A percentile compares a stretch with the other conserved stretches of the same genome.
These are phyloP conservation scores for Oryza meyeriana DNA, from an alignment of 176 grass and related monocot genomes.

Conservation along the genomic window DNA sequence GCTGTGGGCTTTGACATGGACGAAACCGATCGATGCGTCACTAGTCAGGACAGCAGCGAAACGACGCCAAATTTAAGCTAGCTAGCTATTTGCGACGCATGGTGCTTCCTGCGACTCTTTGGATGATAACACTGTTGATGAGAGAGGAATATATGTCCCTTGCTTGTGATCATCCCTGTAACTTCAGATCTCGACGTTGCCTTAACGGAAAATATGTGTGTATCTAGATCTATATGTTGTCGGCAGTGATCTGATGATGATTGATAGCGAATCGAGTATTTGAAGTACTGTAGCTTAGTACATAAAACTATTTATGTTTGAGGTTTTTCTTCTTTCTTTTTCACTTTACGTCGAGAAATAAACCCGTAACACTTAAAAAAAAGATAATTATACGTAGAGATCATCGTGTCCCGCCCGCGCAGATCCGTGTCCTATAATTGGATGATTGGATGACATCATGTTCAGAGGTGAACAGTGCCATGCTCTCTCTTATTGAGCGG, in stretches of 20 bases:
- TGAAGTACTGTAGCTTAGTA: background rate
- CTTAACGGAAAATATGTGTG: background rate
- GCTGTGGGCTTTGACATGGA: background rate
- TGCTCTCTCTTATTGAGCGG: background rate
- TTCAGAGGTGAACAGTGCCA: background rate
- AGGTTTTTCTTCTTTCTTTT: background rate
- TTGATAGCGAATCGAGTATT: background rate
- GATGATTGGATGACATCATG: background rate
- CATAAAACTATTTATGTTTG: background rate
- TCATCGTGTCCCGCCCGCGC: too few relatives aligned
- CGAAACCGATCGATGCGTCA: background rate
- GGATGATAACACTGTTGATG: conserved; percentile 14
- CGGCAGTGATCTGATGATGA: too few relatives aligned
- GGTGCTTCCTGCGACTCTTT: background rate
- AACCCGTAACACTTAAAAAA: background rate
- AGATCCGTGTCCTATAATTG: background rate
- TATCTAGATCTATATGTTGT: background rate
- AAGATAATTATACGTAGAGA: too few relatives aligned
- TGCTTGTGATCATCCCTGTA: background rate
- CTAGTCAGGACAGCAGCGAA: background rate
- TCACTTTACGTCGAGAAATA: background rate
- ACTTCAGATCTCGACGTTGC: background rate
- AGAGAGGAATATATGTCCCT: conserved; percentile 31
- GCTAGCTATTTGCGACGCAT: background rate
- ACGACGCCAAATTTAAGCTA: background rate